Percentiles rank a stretch among this genome's conserved stretches.
Conservation (phyloP, 2,329 filamentous ascomycete genomes). For the Alternaria novae-zelandiae region DNA sequence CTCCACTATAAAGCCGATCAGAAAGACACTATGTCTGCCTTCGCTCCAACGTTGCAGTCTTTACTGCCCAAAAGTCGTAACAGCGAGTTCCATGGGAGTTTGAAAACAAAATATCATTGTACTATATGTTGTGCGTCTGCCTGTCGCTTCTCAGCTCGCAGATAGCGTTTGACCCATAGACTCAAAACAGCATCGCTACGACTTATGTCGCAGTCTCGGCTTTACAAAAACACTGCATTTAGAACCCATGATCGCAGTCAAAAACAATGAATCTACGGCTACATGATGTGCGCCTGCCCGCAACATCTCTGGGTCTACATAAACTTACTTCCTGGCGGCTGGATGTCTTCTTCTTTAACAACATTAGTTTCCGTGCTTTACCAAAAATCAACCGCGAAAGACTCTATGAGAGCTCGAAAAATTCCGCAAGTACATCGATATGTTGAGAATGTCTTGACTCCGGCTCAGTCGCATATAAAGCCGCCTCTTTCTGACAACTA, state of each 20-base stretch:
- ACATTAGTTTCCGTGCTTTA: not conserved
- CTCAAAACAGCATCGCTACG: rapidly evolving
- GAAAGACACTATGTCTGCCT: not conserved
- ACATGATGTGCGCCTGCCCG: not conserved
- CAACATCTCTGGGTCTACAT: not conserved
- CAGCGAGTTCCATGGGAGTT: not conserved
- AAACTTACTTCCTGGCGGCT: not conserved
- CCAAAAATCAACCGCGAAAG: not conserved
- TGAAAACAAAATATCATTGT: not conserved
- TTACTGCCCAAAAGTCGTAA: not conserved
- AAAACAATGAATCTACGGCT: no score
- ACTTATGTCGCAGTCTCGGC: not conserved
- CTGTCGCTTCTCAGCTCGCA: not conserved
- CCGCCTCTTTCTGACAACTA: not conserved
- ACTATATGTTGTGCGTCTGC: not conserved
- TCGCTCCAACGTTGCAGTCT: not conserved
- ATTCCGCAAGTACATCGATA: rapidly evolving
- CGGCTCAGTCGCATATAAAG: not conserved
- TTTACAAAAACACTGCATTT: not conserved
- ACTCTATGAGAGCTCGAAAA: not conserved
- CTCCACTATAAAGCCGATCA: no score
- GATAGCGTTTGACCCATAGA: not conserved
- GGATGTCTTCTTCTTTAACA: not conserved
- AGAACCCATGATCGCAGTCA: no score
- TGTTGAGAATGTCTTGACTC: not conserved